A percentile compares a stretch with the other conserved stretches of the same genome.
phyloP scores from a whole-genome alignment of 768 basidiomycete genomes.

The Termitomyces sp. region DNA sequence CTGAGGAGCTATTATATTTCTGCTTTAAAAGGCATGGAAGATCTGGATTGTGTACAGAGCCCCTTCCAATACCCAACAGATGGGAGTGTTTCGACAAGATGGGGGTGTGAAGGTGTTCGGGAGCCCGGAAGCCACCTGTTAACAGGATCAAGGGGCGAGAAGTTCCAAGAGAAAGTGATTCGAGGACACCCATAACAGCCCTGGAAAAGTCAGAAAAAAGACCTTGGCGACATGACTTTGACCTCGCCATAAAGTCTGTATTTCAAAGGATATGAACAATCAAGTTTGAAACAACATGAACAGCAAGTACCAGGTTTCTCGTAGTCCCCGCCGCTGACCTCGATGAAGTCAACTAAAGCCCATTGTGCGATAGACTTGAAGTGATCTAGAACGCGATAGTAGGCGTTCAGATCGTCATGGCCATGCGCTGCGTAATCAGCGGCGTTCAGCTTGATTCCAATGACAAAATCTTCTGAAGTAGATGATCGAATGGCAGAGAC shows the following conservation, averaged over 20 bases:
- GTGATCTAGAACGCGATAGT: conserved; percentile 51
- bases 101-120: conserved; percentile 46
- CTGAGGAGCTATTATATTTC: conserved; percentile 6
- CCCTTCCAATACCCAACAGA: conserved; percentile 72
- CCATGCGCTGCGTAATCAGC: conserved; percentile 56
- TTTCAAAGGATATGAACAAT: neutral
- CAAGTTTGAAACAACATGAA: neutral
- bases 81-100: conserved; percentile 56
- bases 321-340: conserved; percentile 86
- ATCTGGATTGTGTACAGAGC: conserved; percentile 56
- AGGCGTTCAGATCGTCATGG: conserved; percentile 15
- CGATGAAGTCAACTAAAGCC: conserved; percentile 74
- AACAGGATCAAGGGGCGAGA: conserved; percentile 61
- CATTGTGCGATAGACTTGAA: conserved; percentile 56
- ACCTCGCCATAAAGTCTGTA: conserved; percentile 37
- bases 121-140: conserved; percentile 73
- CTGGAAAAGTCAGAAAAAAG: conserved; percentile 69
- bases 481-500: conserved; percentile 46
- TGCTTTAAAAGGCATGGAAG: conserved; percentile 39
- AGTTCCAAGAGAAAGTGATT: conserved; percentile 19
- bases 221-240: conserved; percentile 49
- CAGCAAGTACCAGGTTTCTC: conserved; percentile 58
- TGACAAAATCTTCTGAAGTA: conserved; percentile 52
- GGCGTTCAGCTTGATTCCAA: conserved; percentile 79
- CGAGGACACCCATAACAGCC: conserved; percentile 41